phyloP scores from a whole-genome alignment of 495 filamentous ascomycete genomes.

The Aspergillus coremiiformis region DNA sequence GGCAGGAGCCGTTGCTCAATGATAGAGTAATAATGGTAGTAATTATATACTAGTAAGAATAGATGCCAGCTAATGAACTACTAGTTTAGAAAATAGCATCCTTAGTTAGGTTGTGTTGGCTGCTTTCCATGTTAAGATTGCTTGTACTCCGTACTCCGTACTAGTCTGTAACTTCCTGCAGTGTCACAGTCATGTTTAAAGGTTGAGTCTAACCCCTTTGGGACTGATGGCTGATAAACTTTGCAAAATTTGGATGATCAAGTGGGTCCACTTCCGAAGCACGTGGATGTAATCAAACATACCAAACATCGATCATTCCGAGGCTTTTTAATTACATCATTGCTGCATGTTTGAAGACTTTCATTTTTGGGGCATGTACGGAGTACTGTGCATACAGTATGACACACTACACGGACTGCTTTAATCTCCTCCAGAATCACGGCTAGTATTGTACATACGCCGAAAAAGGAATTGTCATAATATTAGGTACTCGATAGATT shows the following conservation, averaged over 20 bases:
- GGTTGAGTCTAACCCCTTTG: constrained; percentile 17
- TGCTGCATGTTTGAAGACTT: background rate
- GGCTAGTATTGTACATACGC: background rate
- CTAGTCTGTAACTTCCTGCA: constrained; percentile 10
- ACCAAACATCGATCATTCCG: constrained; percentile 17
- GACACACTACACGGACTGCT: background rate
- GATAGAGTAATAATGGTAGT: too few species aligned
- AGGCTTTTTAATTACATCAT: constrained; percentile 15
- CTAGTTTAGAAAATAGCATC: background rate
- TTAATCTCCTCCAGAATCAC: background rate
- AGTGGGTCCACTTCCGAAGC: constrained; percentile 24
- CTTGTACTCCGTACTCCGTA: too few species aligned
- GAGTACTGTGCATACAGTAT: too few species aligned
- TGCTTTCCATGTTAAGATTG: background rate
- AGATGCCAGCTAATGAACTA: too few species aligned
- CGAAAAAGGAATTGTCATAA: background rate
- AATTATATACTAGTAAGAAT: too few species aligned
- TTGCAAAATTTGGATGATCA: constrained; percentile 19
- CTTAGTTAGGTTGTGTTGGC: background rate
- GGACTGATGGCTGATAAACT: constrained; percentile 28
- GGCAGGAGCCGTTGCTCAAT: too few species aligned
- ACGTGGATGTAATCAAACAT: constrained; percentile 32
- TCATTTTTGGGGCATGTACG: too few species aligned
- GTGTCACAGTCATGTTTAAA: constrained; percentile 20
- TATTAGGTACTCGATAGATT: background rate